Evolutionary conservation across 495 filamentous ascomycete genomes (phyloP).

Genomic region (Penicillium turbatum): DNA sequence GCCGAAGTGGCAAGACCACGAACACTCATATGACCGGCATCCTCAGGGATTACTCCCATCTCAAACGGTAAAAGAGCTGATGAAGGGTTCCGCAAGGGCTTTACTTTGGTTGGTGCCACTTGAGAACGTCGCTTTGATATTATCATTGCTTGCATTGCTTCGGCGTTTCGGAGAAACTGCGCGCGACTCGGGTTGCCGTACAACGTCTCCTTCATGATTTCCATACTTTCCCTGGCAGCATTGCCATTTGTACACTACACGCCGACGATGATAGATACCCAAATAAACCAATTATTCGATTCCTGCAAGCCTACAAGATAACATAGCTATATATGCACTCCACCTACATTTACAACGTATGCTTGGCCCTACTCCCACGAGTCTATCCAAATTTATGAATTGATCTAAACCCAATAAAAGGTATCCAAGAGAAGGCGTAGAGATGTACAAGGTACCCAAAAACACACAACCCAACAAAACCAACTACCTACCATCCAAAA

Average conservation of each 20-base stretch:
- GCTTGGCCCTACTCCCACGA: not conserved
- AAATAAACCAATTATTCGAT: constrained; percentile 13
- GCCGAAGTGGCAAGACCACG: constrained; percentile 77
- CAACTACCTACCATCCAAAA: constrained; percentile 4
- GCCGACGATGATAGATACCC: constrained; percentile 31
- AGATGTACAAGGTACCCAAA: constrained; percentile 19
- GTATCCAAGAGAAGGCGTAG: constrained; percentile 15
- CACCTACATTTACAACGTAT: not conserved
- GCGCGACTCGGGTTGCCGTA: not conserved
- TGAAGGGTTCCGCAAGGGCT: not conserved
- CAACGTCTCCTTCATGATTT: not conserved
- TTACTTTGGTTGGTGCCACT: not conserved
- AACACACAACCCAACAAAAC: constrained; percentile 14
- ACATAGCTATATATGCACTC: not conserved
- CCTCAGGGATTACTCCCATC: constrained; percentile 75
- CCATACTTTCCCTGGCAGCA: not conserved
- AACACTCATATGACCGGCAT: constrained; percentile 91
- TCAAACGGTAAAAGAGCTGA: constrained; percentile 39
- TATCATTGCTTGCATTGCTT: constrained; percentile 17
- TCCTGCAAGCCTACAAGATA: not conserved
- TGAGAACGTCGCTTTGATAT: not conserved
- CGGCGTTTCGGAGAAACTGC: constrained; percentile 16
- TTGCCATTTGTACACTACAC: constrained; percentile 18
- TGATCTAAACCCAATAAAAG: constrained; percentile 16
- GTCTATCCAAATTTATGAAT: constrained; percentile 16